Conservation (phyloP, 495 filamentous ascomycete species). For the Penicillium desertorum region DNA sequence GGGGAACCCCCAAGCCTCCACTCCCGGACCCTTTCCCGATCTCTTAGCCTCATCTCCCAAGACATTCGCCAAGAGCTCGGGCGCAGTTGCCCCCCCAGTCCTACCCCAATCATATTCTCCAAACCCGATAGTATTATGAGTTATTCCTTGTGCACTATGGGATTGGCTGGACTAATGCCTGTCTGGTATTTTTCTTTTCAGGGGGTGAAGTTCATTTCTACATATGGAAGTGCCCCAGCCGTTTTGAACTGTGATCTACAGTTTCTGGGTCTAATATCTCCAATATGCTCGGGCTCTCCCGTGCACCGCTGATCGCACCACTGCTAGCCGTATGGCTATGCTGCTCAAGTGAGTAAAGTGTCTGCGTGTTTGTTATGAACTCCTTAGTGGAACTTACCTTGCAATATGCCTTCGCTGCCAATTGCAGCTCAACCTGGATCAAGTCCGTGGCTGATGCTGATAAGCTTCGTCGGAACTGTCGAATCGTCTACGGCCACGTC, state of each 20-base stretch:
- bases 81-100: not conserved
- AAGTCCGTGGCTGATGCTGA: constrained; percentile 3
- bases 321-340: not conserved
- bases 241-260: not conserved
- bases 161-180: not conserved
- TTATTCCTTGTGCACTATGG: not conserved
- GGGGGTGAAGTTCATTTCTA: not conserved
- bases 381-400: not conserved
- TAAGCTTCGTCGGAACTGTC: constrained; percentile 1
- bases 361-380: not conserved
- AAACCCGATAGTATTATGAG: not conserved
- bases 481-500: not conserved
- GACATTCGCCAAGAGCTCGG: no score
- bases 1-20: no score
- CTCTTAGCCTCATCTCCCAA: no score
- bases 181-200: not conserved
- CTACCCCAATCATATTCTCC: not conserved
- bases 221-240: not conserved
- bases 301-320: not conserved
- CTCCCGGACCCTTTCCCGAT: no score
- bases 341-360: not conserved
- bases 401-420: not conserved
- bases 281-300: not conserved
- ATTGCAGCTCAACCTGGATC: constrained; percentile 5
- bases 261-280: not conserved